Evolutionary conservation across 345 rosid species (phyloP).

Genomic region (Camelina hispida): DNA sequence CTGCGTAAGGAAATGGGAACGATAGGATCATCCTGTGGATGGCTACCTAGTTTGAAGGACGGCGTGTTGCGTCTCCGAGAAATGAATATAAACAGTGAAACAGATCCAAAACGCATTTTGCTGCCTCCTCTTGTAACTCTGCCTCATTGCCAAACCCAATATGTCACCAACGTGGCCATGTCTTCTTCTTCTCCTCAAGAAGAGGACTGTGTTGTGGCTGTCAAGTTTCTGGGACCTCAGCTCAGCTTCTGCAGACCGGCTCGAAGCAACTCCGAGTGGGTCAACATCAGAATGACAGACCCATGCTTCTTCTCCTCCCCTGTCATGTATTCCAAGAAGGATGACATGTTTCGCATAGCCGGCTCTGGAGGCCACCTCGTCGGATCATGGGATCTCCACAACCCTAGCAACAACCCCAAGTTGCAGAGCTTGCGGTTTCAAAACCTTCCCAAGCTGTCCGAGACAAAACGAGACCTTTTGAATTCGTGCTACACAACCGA

Average conservation of each 20-base stretch:
- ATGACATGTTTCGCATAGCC: not conserved
- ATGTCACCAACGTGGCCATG: not conserved
- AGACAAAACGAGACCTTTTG: not conserved
- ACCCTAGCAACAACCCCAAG: not conserved
- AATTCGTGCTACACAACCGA: not conserved
- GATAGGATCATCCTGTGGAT: too few species aligned
- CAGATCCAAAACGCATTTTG: not conserved
- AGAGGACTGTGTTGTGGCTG: not conserved
- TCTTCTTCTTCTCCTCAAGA: not conserved
- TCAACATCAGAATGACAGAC: not conserved
- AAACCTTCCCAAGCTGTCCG: not conserved
- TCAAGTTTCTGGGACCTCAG: not conserved
- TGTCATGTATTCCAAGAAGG: not conserved
- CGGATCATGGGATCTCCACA: not conserved
- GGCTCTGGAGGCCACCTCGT: not conserved
- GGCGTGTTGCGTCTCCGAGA: too few species aligned
- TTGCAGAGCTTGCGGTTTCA: not conserved
- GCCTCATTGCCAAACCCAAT: slow-evolving; percentile 1
- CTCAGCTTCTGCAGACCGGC: not conserved
- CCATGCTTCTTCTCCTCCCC: not conserved
- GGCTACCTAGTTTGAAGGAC: too few species aligned
- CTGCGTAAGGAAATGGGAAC: too few species aligned
- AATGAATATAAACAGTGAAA: too few species aligned
- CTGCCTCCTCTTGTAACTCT: not conserved
- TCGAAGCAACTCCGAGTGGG: not conserved